phyloP scores from a whole-genome alignment of 106 monocot genomes.

The Platanthera zijinensis region DNA sequence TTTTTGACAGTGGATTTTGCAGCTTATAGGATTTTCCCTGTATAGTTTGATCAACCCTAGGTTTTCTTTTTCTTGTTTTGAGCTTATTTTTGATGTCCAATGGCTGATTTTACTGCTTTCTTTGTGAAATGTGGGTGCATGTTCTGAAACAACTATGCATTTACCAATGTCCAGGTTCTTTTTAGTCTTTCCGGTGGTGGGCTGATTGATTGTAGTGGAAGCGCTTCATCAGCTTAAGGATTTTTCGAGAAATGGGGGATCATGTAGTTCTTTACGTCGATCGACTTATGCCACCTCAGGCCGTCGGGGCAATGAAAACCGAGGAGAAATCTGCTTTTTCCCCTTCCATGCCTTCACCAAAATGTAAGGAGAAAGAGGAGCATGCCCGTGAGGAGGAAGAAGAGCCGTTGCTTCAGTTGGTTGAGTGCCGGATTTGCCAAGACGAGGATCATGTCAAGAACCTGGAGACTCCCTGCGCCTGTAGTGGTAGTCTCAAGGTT shows the following conservation, averaged over 20 bases:
- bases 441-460: slow-evolving; percentile 83
- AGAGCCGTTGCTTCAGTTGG: slow-evolving; percentile 52
- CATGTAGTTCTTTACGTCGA: slow-evolving; percentile 27
- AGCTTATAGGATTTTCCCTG: no score
- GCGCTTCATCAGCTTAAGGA: not conserved
- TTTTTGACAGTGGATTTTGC: no score
- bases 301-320: not conserved
- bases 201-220: no score
- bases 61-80: no score
- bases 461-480: slow-evolving; percentile 59
- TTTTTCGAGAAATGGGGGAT: slow-evolving; percentile 22
- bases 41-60: no score
- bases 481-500: slow-evolving; percentile 41
- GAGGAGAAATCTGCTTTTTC: not conserved
- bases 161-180: no score
- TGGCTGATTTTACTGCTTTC: no score
- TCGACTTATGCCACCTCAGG: not conserved
- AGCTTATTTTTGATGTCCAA: no score
- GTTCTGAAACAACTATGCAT: no score
- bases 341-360: not conserved
- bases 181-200: no score
- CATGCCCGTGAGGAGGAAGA: slow-evolving; percentile 27
- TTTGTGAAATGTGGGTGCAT: no score
- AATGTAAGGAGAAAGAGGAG: not conserved
- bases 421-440: slow-evolving; percentile 91